Base-by-base conservation (phyloP, 2,329 filamentous ascomycete genomes). In the Sporothrix schenckii region DNA sequence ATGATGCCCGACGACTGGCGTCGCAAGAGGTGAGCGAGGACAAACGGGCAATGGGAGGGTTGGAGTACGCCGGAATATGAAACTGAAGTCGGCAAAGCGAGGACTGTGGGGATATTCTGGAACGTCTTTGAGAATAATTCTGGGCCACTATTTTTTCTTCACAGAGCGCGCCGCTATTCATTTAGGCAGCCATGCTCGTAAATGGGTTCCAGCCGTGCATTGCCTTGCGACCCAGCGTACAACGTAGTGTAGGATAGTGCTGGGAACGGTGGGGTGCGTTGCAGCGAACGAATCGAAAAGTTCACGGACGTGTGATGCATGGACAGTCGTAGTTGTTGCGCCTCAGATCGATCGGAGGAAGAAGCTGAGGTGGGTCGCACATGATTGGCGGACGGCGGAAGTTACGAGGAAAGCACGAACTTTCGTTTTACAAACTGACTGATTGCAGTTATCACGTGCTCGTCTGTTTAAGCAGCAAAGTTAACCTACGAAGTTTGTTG, bases 171-270 rank as follows among this genome's bases (percentile, higher is more conserved):
- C 49, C 21, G 24, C 53, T 66, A 60, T 66, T 70, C 61, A 70
- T 70, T 58, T 70, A 70, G 60, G 60, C 69, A 60, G 69, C 69
- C 52, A 66, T 66, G 61, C 52, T 41, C 9, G 16, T 47, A 14
- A n/a, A 52, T 34, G 14, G 27, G 27, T 30, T 34, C n/a, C 24
- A 53, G 54, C 54, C 27, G 44, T 19, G 11, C 16, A 16, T 16
- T 30, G 53, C 30, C 30, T n/a, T 66, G 47, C 30, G 6, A 6
- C 63, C 19, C 39, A 52, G 63, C 58, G 58, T 61, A 24, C 2
- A 2, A 5, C 39, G 39, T 27, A 63, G 58, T 47, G 58, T 27
- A 30, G 21, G 47, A 53, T 21, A 41, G 49, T 41, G 63, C 14
- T 65, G 61, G 16, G 24, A 50, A 44, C 24, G 19, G 34, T 30